Evolutionary conservation across 345 rosid genomes (phyloP), one percentile per base, ranked within the genome.

Genomic region (Hypericum perforatum): DNA sequence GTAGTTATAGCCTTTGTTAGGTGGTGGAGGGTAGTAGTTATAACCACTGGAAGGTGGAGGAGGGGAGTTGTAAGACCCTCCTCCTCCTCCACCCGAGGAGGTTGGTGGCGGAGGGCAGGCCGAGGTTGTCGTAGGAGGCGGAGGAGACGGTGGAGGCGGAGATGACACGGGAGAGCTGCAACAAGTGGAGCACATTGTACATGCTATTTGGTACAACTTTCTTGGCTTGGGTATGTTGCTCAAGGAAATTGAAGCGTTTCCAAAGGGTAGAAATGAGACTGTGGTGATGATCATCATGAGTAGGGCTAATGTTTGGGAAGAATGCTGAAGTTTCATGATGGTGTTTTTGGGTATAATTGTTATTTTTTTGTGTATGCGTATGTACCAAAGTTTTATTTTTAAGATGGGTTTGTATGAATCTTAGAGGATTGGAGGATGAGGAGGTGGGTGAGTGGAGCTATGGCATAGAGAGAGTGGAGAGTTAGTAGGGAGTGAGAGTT

Each of bases 141-240:
- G 79, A 5, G 84, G 78, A 0, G 85, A 69, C 0, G 80, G 22
- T 0, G 68, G 50, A 0, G 52, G 52, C 0, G 71, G 70, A 0
- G 32, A 22, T 22, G 32, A 4, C 32, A 22, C 32, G 2, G 32
- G 32, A 22, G 2, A 1, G 32, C 32, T 81, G 37, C 80, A 82
- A 14, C 98, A 87, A 5, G 83, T 64, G 7, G 92, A 39, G 77
- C 98, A 91, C 96, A 85, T 79, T 64, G 95, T 83, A 73, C 96
- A 92, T 43, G 84, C 84, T 64, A 71, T 70, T 70, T 78, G 78
- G 53, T 58, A 62, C 37, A 54, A 12, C 5, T 16, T 32, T 13
- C 41, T 51, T 22, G 32, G 32, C 9, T 7, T 16, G 7, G 8
- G 6, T 1, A 13, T 22, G 8, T 5, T 13, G 4, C 32, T 22